Conservation (phyloP, 2,329 filamentous ascomycete genomes). For the Penicillium aurantiogriseum region DNA sequence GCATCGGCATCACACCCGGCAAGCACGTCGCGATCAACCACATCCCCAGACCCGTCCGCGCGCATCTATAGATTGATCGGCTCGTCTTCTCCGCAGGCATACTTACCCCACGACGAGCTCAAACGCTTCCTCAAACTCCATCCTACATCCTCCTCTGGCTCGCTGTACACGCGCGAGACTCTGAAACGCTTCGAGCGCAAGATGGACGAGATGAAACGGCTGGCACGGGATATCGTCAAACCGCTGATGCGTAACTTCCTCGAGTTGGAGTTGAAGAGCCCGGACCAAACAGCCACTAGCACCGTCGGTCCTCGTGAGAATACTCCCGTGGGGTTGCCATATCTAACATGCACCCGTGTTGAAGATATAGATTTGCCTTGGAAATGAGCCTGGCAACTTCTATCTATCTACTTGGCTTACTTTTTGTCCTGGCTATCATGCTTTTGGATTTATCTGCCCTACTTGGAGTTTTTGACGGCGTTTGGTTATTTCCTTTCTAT, state of each 20-base stretch:
- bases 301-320: slow-evolving; percentile 28
- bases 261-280: slow-evolving; percentile 67
- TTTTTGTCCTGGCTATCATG: neutral
- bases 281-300: slow-evolving; percentile 19
- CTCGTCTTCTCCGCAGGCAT: slow-evolving; percentile 58
- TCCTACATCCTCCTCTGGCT: slow-evolving; percentile 56
- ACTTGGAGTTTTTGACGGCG: neutral
- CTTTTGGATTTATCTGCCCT: neutral
- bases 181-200: slow-evolving; percentile 80
- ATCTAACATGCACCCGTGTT: slow-evolving; percentile 64
- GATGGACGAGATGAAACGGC: slow-evolving; percentile 81
- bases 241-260: slow-evolving; percentile 83
- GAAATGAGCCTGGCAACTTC: slow-evolving; percentile 40
- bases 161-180: slow-evolving; percentile 79
- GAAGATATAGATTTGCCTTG: slow-evolving; percentile 64
- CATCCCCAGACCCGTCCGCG: slow-evolving; percentile 48
- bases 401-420: neutral
- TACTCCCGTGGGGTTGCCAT: slow-evolving; percentile 53
- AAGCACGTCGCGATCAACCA: slow-evolving; percentile 22
- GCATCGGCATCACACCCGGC: slow-evolving; percentile 13
- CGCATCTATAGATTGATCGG: slow-evolving; percentile 77
- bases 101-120: slow-evolving; percentile 80
- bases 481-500: neutral
- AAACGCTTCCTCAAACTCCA: slow-evolving; percentile 85
- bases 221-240: slow-evolving; percentile 77